Percentiles rank a stretch among this genome's conserved stretches.
These are phyloP conservation scores for Delonix regia DNA, from an alignment of 306 rosid species.

Conservation along the genomic window DNA sequence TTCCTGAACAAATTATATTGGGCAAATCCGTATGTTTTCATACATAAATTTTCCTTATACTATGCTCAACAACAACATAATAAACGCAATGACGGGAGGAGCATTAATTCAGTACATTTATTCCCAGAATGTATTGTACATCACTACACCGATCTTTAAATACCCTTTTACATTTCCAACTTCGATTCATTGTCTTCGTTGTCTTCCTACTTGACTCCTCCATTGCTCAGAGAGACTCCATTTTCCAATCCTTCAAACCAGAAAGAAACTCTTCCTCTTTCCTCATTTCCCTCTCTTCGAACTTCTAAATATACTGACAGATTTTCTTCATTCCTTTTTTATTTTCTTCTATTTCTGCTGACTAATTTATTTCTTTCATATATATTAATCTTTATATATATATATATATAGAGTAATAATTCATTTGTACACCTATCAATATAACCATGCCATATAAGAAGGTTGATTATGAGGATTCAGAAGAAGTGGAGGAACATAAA, in stretches of 20 bases:
- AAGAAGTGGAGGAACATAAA: slow-evolving; percentile 10
- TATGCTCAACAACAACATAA: not conserved
- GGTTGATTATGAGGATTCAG: slow-evolving; percentile 28
- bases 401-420: no score
- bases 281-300: not conserved
- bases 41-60: not conserved
- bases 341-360: not conserved
- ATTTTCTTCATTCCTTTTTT: no score
- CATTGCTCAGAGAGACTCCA: not conserved
- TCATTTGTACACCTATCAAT: not conserved
- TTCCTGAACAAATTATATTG: no score
- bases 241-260: not conserved
- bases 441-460: not conserved
- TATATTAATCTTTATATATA: no score
- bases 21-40: not conserved
- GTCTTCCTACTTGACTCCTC: not conserved
- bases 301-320: no score
- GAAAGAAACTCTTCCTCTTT: not conserved
- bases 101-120: not conserved
- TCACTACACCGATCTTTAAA: no score
- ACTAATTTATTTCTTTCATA: not conserved
- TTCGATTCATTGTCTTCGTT: not conserved
- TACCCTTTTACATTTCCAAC: not conserved
- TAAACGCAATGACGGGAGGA: not conserved
- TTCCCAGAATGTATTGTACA: not conserved